Percentiles rank a stretch among this genome's conserved stretches.
Conservation (phyloP, 257 asterid species). For the Ligustrum vulgare region DNA sequence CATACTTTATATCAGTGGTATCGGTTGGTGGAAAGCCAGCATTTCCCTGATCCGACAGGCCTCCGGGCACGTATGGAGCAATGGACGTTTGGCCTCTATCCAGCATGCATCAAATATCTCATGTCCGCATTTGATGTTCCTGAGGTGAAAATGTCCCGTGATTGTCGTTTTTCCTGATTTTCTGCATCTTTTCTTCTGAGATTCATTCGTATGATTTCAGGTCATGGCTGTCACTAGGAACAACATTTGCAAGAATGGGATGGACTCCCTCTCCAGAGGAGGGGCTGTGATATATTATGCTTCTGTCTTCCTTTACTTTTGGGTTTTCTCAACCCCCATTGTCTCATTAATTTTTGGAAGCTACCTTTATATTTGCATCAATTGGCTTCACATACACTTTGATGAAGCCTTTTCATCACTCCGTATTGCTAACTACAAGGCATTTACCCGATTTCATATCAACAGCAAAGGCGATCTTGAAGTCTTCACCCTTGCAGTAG, state of each 20-base stretch:
- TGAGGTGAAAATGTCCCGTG: constrained; percentile 50
- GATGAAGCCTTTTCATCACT: constrained; percentile 99
- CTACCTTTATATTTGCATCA: constrained; percentile 91
- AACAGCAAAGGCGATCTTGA: constrained; percentile 74
- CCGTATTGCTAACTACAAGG: constrained; percentile 93
- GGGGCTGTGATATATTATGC: constrained; percentile 88
- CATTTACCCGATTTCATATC: constrained; percentile 89
- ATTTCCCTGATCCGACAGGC: constrained; percentile 98
- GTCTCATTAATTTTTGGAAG: constrained; percentile 94
- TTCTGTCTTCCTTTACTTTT: constrained; percentile 89
- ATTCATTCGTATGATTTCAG: constrained; percentile 33
- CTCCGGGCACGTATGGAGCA: constrained; percentile 89
- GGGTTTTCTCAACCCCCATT: constrained; percentile 97
- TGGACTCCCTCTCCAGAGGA: constrained; percentile 79
- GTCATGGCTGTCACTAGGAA: constrained; percentile 94
- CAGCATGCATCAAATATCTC: constrained; percentile 95
- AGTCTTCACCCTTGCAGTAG: constrained; percentile 95
- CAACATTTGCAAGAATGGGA: constrained; percentile 84
- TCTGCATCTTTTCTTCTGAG: constrained; percentile 6
- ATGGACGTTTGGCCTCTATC: constrained; percentile 98
- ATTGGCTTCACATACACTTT: constrained; percentile 96
- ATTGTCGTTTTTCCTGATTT: neutral
- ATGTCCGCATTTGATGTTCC: constrained; percentile 99
- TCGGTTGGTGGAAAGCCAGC: constrained; percentile 82
- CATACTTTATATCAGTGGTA: constrained; percentile 96